Evolutionary conservation across 164 flowering plant genomes (phyloP), one percentile per base, ranked within the genome.

Genomic region (Platanus orientalis): DNA sequence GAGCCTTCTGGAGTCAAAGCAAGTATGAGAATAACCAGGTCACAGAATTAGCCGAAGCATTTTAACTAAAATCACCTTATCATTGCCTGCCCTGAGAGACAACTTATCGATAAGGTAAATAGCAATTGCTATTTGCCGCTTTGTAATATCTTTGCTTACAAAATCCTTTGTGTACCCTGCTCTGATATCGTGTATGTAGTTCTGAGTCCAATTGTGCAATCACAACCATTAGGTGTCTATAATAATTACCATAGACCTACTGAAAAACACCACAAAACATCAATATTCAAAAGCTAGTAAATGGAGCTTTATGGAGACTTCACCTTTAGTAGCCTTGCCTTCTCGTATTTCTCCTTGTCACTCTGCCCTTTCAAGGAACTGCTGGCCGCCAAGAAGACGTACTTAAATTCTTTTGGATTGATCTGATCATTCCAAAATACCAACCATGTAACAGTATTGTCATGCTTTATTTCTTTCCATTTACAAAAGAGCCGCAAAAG

Each of bases 11-110:
- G 42, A 7, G 42, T 36, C 42, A 36, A 36, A 36, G 12, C 42
- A 36, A 36, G 13, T 36, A 36, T 36, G 42, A 36, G 7, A 36
- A 36, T 7, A 36, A 36, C 9, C 12, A 14, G 10, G 10, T 7
- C 12, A 36, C 42, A 36, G 4, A 36, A 3, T 36, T 36, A 36
- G 9, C 42, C 4, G 16, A 45, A 2, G 49, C 49, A 45, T 16
- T 45, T 45, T 34, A 39, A 42, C n/a, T n/a, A 49, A 48, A 7
- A 16, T 36, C 81, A 90, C 99, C 94, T 95, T 95, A 79, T 95
- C 99, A 81, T 95, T 95, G 64, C 99, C 99, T 26, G 99, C 99
- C 83, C 99, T 95, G 32, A 95, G 88, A 73, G 99, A 97, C 57
- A 95, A 75, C 76, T 89, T 95, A 72, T 95, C 99, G 70, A 95